Evolutionary conservation across 768 basidiomycete genomes (phyloP).

Genomic region (Chlorophyllum brunneum): DNA sequence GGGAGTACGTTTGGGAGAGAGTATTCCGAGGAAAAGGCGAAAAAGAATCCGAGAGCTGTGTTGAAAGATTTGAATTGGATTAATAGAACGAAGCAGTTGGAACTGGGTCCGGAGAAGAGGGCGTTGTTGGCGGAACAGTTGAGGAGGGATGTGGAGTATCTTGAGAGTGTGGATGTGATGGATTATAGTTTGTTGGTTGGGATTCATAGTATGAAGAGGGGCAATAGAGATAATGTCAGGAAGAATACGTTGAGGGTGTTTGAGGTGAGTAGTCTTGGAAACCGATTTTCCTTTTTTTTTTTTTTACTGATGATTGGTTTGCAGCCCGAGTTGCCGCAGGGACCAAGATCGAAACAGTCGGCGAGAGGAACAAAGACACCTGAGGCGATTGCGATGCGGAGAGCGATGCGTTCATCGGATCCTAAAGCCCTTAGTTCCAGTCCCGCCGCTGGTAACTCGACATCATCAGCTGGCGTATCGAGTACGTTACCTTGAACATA

Average conservation of each 20-base stretch:
- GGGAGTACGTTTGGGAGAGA: slow-evolving; percentile 88
- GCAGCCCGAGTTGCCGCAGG: slow-evolving; percentile 67
- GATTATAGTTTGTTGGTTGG: slow-evolving; percentile 95
- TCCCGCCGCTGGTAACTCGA: not conserved
- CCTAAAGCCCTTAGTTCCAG: slow-evolving; percentile 54
- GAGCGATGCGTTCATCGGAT: slow-evolving; percentile 81
- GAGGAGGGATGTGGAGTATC: slow-evolving; percentile 78
- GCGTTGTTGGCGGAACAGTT: slow-evolving; percentile 90
- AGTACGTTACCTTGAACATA: not conserved
- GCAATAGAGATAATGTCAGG: slow-evolving; percentile 89
- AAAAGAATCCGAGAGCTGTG: slow-evolving; percentile 80
- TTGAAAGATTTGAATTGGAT: slow-evolving; percentile 99
- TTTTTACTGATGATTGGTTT: slow-evolving; percentile 7
- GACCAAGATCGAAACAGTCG: slow-evolving; percentile 57
- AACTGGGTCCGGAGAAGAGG: slow-evolving; percentile 95
- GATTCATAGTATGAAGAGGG: slow-evolving; percentile 86
- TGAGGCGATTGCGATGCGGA: slow-evolving; percentile 81
- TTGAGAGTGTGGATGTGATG: slow-evolving; percentile 86
- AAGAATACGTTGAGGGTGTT: slow-evolving; percentile 91
- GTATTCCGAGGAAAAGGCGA: slow-evolving; percentile 81
- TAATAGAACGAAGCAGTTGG: slow-evolving; percentile 66
- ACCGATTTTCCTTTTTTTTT: not conserved
- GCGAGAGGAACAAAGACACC: slow-evolving; percentile 55
- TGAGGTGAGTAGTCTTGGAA: slow-evolving; percentile 53
- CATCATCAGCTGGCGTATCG: not conserved